Evolutionary conservation across 768 basidiomycete genomes (phyloP).

Genomic region (Panellus pusillus): DNA sequence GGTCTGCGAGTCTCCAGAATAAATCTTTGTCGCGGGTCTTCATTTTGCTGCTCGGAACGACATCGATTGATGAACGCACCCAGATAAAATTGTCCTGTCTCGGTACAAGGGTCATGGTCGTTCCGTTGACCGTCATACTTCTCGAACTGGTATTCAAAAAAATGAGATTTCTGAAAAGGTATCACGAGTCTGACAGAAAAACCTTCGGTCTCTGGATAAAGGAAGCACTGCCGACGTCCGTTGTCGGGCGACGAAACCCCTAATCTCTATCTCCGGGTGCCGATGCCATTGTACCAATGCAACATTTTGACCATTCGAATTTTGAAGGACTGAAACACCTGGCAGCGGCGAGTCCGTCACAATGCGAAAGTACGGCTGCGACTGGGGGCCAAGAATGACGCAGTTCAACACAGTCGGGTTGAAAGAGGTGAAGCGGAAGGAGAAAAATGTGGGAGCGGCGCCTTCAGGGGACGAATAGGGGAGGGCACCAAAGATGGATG

Average conservation of each 20-base stretch:
- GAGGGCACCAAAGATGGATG: constrained; percentile 21
- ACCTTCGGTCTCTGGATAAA: constrained; percentile 40
- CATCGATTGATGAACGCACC: constrained; percentile 14
- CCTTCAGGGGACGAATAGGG: constrained; percentile 10
- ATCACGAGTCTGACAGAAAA: not conserved
- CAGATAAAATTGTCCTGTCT: constrained; percentile 17
- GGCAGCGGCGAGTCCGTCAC: constrained; percentile 35
- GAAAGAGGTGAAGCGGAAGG: constrained; percentile 20
- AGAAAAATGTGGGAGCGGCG: constrained; percentile 12
- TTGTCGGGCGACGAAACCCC: constrained; percentile 32
- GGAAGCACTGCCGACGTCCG: constrained; percentile 40
- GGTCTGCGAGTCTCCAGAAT: constrained; percentile 5
- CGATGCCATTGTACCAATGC: constrained; percentile 43
- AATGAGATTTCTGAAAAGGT: no score
- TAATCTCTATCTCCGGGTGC: constrained; percentile 36
- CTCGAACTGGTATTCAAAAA: constrained; percentile 9
- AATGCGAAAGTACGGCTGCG: constrained; percentile 39
- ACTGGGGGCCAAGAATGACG: constrained; percentile 33
- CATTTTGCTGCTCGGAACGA: not conserved
- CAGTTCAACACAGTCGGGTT: constrained; percentile 35
- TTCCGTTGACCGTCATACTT: constrained; percentile 6
- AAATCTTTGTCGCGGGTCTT: not conserved
- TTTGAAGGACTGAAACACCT: constrained; percentile 38
- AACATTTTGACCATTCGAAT: constrained; percentile 34
- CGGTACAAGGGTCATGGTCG: constrained; percentile 11